Conservation (phyloP, 352 stramenopile species). For the Phytophthora litchii region DNA sequence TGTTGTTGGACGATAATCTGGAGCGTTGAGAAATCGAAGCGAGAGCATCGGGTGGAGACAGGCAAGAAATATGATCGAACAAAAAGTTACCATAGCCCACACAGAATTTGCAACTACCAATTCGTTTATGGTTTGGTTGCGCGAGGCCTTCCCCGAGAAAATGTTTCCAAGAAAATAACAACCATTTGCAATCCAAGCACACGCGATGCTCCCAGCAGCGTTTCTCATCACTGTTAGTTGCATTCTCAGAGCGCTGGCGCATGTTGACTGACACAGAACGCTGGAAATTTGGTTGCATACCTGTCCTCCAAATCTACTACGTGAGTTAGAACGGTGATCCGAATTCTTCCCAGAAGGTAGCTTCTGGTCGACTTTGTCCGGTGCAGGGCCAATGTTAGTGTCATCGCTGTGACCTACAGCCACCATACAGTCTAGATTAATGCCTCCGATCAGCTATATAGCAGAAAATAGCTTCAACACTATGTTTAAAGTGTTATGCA, state of each 20-base stretch:
- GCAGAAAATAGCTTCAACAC: no score
- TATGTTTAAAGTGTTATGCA: no score
- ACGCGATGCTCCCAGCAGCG: conserved; percentile 7
- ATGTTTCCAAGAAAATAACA: conserved; percentile 10
- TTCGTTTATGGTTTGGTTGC: conserved; percentile 7
- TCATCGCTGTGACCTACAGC: no score
- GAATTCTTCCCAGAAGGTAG: no score
- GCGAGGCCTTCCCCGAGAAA: conserved; percentile 7
- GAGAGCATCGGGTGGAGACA: conserved; percentile 2
- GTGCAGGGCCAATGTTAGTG: no score
- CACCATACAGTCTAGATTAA: no score
- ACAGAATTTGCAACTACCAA: conserved; percentile 13
- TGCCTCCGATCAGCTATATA: no score
- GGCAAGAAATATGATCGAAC: not conserved
- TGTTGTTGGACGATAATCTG: conserved; percentile 1
- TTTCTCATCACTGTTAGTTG: conserved; percentile 5
- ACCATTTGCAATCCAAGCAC: conserved; percentile 19
- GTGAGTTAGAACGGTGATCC: no score
- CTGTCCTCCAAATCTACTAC: no score
- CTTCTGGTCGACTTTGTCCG: no score
- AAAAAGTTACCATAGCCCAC: conserved; percentile 16
- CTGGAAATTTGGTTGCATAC: no score
- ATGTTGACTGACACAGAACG: no score
- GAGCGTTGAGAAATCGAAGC: conserved; percentile 11
- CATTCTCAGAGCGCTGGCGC: not conserved